Percentiles rank a stretch among this genome's conserved stretches.
phyloP scores from a whole-genome alignment of 768 basidiomycete genomes.

The Russula griseocarnosa region DNA sequence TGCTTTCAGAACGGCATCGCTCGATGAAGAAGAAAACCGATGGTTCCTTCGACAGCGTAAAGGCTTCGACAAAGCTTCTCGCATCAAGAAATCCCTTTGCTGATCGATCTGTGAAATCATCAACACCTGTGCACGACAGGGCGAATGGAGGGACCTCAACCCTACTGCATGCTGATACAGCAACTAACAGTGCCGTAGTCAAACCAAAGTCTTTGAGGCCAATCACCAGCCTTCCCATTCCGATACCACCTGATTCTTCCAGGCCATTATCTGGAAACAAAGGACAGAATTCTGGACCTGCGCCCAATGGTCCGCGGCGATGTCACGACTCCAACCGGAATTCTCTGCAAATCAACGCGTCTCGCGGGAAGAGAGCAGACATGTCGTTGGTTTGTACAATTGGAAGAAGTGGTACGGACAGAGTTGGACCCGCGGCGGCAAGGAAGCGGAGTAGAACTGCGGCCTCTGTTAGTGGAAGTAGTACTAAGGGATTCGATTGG shows the following conservation, averaged over 20 bases:
- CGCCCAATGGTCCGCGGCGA: neutral
- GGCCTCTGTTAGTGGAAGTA: conserved; percentile 3
- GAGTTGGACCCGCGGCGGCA: conserved; percentile 1
- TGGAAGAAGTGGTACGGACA: neutral
- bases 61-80: neutral
- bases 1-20: conserved; percentile 14
- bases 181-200: conserved; percentile 6
- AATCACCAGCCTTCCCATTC: conserved; percentile 17
- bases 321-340: neutral
- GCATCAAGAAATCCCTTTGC: conserved; percentile 16
- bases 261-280: neutral
- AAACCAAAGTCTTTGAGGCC: conserved; percentile 15
- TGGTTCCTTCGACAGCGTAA: neutral
- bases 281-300: neutral
- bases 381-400: neutral
- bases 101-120: neutral
- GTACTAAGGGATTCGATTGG: conserved; percentile 4
- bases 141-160: neutral
- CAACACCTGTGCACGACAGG: neutral
- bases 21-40: neutral
- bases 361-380: conserved; percentile 6
- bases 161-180: neutral
- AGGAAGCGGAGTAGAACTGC: conserved; percentile 2
- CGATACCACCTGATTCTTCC: conserved; percentile 7
- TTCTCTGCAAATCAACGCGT: neutral